Conservation (phyloP, 1,284 basidiomycete genomes). For the Naganishia liquefaciens region DNA sequence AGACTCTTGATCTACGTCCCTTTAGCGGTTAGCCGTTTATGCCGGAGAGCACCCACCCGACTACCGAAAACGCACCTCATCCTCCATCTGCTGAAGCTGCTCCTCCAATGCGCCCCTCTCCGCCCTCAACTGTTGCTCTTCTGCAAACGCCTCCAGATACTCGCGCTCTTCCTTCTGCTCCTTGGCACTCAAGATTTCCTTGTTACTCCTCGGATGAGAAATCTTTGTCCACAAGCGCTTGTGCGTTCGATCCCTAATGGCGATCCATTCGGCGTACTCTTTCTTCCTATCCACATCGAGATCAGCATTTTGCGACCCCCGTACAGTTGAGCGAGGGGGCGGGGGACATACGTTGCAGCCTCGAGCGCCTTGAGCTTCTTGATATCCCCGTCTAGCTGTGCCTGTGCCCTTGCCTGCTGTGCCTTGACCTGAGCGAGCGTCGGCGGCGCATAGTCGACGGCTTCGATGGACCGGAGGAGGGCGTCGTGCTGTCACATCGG, state of each 20-base stretch:
- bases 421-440: constrained; percentile 32
- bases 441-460: constrained; percentile 37
- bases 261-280: constrained; percentile 37
- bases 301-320: too few species aligned
- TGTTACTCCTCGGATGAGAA: constrained; percentile 33
- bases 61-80: constrained; percentile 25
- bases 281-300: too few species aligned
- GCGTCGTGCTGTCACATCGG: constrained; percentile 34
- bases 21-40: background rate
- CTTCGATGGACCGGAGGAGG: constrained; percentile 36
- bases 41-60: too few species aligned
- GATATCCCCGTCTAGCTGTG: constrained; percentile 31
- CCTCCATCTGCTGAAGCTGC: constrained; percentile 32
- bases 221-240: constrained; percentile 38
- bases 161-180: constrained; percentile 39
- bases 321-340: background rate
- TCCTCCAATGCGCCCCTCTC: constrained; percentile 35
- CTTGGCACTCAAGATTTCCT: constrained; percentile 30
- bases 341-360: constrained; percentile 30
- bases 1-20: constrained; percentile 23
- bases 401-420: constrained; percentile 30
- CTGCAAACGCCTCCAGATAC: constrained; percentile 37
- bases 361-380: constrained; percentile 31
- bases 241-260: constrained; percentile 36
- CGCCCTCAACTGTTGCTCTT: constrained; percentile 34